phyloP scores from a whole-genome alignment of 73 alveolate genomes.

The Paramecium primaurelia region DNA sequence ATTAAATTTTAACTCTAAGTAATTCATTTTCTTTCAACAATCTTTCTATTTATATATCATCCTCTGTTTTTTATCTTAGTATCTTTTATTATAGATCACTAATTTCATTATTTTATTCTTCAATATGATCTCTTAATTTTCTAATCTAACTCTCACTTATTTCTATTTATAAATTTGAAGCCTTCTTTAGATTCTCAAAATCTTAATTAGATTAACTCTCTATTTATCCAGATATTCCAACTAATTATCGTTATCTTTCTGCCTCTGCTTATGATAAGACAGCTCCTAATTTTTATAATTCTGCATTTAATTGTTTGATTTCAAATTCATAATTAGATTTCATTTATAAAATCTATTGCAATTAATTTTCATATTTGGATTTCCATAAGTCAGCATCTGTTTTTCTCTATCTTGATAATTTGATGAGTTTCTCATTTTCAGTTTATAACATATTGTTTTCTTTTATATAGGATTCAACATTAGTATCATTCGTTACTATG shows the following conservation, averaged over 20 bases:
- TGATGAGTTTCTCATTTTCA: constrained; percentile 9
- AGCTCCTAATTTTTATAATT: not conserved
- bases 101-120: constrained; percentile 11
- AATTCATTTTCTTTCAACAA: constrained; percentile 28
- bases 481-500: not conserved
- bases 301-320: not conserved
- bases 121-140: constrained; percentile 42
- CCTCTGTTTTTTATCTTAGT: constrained; percentile 9
- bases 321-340: constrained; percentile 31
- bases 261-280: not conserved
- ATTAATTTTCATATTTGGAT: constrained; percentile 32
- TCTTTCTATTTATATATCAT: constrained; percentile 28
- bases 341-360: constrained; percentile 20
- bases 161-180: constrained; percentile 15
- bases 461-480: not conserved
- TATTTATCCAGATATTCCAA: not conserved
- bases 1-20: not conserved
- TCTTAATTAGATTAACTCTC: constrained; percentile 15
- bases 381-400: constrained; percentile 49
- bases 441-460: not conserved
- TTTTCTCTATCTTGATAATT: constrained; percentile 18
- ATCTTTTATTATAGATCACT: constrained; percentile 21
- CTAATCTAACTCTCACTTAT: constrained; percentile 34
- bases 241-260: not conserved
- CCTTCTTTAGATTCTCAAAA: constrained; percentile 33